Evolutionary conservation across 208 protist species (phyloP).

Genomic region (Trypanosoma vivax): DNA sequence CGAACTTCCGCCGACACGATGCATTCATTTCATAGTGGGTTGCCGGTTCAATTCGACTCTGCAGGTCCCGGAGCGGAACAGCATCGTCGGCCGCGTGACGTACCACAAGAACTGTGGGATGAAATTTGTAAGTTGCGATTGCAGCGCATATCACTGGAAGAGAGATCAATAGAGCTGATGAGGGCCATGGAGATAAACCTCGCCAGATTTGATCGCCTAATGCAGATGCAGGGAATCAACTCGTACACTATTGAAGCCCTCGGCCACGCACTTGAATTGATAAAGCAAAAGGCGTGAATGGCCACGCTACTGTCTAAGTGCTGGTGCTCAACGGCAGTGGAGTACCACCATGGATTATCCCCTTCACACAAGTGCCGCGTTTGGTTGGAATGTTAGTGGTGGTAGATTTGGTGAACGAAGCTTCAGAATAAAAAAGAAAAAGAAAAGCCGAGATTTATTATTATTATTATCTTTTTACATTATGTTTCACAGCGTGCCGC

Average conservation of each 20-base stretch:
- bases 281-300: constrained; percentile 9
- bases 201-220: constrained; percentile 35
- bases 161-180: constrained; percentile 15
- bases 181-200: constrained; percentile 21
- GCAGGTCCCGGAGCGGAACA: not conserved
- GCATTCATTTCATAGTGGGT: no score
- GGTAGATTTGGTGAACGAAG: no score
- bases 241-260: constrained; percentile 30
- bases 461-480: no score
- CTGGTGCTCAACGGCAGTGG: not conserved
- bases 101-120: constrained; percentile 37
- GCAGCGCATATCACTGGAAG: constrained; percentile 26
- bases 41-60: not conserved
- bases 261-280: constrained; percentile 1
- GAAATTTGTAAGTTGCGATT: constrained; percentile 32
- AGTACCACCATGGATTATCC: not conserved
- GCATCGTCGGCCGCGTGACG: constrained; percentile 22
- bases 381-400: no score
- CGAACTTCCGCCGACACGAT: no score
- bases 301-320: not conserved
- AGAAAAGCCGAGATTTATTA: no score
- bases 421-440: no score
- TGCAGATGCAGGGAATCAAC: constrained; percentile 34
- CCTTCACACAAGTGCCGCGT: not conserved
- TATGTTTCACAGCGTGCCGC: no score